Conservation (phyloP, 805 yeast genomes). For the Ogataea thermomethanolica region DNA sequence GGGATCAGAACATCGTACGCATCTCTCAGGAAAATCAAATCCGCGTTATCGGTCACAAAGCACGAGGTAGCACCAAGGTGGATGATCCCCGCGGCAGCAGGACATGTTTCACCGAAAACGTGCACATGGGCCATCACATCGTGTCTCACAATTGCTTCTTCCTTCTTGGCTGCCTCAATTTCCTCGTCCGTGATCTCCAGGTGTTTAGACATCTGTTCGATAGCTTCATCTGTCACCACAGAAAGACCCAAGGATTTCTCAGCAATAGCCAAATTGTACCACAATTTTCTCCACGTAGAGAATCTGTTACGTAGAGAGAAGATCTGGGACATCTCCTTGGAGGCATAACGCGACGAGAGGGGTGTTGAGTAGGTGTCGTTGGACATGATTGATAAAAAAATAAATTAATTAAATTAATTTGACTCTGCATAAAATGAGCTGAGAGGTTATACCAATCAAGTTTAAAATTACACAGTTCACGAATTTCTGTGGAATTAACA, state of each 20-base stretch:
- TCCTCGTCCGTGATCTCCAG: conserved; percentile 88
- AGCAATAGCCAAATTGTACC: conserved; percentile 94
- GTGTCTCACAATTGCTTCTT: conserved; percentile 97
- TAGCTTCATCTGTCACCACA: conserved; percentile 86
- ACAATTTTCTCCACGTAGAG: conserved; percentile 97
- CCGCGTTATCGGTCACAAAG: conserved; percentile 97
- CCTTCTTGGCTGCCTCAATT: conserved; percentile 80
- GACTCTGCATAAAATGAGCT: conserved; percentile 2
- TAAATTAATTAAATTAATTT: conserved; percentile 8
- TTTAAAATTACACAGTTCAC: too few relatives aligned
- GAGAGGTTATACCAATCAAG: neutral
- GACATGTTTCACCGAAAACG: conserved; percentile 87
- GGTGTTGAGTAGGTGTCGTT: conserved; percentile 87
- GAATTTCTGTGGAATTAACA: too few relatives aligned
- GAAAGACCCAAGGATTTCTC: conserved; percentile 86
- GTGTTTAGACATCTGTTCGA: conserved; percentile 77
- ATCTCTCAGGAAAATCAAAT: conserved; percentile 91
- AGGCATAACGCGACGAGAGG: conserved; percentile 93
- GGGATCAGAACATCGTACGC: conserved; percentile 93
- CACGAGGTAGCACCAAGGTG: conserved; percentile 98
- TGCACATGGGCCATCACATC: conserved; percentile 99
- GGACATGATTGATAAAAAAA: conserved; percentile 27
- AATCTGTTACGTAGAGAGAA: conserved; percentile 92
- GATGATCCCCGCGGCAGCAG: conserved; percentile 95
- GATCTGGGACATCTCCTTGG: conserved; percentile 92